Evolutionary conservation across 1,139 yeast genomes (phyloP).

Genomic region (Kurtzmaniella quercitrusa): DNA sequence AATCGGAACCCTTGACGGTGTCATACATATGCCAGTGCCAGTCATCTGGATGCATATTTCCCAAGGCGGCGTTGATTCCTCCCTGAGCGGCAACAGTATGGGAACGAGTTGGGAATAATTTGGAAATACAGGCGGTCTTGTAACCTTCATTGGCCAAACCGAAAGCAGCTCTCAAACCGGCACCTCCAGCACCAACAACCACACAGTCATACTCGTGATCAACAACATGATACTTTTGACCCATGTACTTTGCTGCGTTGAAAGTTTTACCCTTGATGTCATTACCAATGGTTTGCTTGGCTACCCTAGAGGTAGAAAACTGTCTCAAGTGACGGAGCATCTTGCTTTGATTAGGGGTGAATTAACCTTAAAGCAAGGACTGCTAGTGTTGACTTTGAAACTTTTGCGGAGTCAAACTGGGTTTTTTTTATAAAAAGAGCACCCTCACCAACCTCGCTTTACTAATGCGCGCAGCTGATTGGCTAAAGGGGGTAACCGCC

Average conservation of each 20-base stretch:
- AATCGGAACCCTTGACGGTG: slow-evolving; percentile 99
- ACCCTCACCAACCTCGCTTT: no score
- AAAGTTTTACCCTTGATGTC: slow-evolving; percentile 49
- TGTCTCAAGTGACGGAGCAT: slow-evolving; percentile 10
- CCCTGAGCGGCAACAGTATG: slow-evolving; percentile 99
- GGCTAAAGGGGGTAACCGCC: neutral
- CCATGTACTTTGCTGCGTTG: slow-evolving; percentile 50
- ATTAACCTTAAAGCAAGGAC: neutral
- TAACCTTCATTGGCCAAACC: slow-evolving; percentile 96
- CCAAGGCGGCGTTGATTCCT: slow-evolving; percentile 97
- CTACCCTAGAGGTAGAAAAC: slow-evolving; percentile 28
- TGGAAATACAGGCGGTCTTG: slow-evolving; percentile 96
- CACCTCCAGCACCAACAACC: slow-evolving; percentile 99
- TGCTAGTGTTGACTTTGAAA: neutral
- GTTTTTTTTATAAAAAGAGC: neutral
- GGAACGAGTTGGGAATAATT: slow-evolving; percentile 96
- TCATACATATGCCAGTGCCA: slow-evolving; percentile 99
- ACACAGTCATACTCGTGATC: slow-evolving; percentile 98
- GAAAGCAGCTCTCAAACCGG: slow-evolving; percentile 97
- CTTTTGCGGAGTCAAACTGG: neutral
- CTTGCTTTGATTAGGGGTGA: neutral
- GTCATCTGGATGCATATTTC: slow-evolving; percentile 96
- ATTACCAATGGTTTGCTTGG: slow-evolving; percentile 37
- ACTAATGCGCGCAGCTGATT: slow-evolving; percentile 1
- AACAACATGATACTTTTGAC: slow-evolving; percentile 82